phyloP scores from a whole-genome alignment of 2,329 filamentous ascomycete species.

The Hymenoscyphus fraxineus region DNA sequence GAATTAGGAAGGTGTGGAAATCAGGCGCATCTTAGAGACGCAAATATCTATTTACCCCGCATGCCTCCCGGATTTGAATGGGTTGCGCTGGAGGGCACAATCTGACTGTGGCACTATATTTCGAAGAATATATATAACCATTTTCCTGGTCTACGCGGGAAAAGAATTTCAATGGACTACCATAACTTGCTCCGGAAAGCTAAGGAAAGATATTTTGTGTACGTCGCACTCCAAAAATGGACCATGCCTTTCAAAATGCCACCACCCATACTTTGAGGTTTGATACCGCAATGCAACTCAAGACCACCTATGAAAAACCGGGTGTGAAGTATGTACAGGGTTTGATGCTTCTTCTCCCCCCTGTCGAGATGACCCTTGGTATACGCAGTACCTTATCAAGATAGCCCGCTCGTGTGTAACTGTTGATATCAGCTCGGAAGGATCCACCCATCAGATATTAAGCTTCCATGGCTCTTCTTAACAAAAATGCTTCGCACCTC shows the following conservation, averaged over 20 bases:
- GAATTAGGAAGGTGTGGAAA: background rate
- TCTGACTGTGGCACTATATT: background rate
- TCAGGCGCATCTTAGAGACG: background rate
- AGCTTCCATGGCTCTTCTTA: no score
- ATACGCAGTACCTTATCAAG: background rate
- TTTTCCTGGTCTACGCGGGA: no score
- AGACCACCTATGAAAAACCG: background rate
- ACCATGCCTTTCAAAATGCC: background rate
- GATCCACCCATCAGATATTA: no score
- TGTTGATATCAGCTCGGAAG: no score
- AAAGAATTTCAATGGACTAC: no score
- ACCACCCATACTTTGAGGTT: background rate
- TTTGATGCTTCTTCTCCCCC: background rate
- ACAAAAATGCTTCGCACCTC: background rate
- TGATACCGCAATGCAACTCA: background rate
- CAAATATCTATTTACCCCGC: background rate
- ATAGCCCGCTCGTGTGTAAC: no score
- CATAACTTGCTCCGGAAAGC: no score
- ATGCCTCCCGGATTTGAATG: background rate
- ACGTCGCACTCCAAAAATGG: no score
- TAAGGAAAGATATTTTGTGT: no score
- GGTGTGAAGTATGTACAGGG: background rate
- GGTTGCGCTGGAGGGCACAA: background rate
- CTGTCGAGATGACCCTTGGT: background rate
- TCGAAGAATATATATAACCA: background rate